Evolutionary conservation across 176 grass and related monocot genomes (phyloP).

Genomic region (Aegilops bicornis): DNA sequence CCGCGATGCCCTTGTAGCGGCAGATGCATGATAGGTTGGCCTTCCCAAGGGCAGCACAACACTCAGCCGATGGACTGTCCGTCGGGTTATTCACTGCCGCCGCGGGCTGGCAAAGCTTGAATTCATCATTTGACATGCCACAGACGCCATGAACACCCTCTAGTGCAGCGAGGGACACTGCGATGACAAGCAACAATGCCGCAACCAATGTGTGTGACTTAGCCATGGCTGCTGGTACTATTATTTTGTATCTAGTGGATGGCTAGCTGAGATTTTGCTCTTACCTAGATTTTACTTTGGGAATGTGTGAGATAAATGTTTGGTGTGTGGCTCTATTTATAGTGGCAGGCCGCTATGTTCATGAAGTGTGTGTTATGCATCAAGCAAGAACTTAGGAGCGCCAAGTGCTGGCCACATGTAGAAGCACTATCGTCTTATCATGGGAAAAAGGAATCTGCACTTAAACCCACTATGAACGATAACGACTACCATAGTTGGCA

Average conservation of each 20-base stretch:
- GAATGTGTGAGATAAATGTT: background rate
- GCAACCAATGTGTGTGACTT: background rate
- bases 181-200: background rate
- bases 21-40: slow-evolving; percentile 63
- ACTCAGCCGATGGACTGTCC: slow-evolving; percentile 31
- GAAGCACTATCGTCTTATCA: background rate
- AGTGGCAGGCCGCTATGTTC: background rate
- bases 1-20: slow-evolving; percentile 44
- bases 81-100: slow-evolving; percentile 34
- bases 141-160: slow-evolving; percentile 36
- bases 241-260: background rate
- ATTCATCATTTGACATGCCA: slow-evolving; percentile 36
- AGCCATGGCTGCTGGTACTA: background rate
- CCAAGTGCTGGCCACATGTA: background rate
- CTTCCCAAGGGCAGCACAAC: slow-evolving; percentile 43
- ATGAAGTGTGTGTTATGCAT: background rate
- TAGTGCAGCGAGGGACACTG: background rate
- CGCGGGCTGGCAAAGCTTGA: slow-evolving; percentile 45
- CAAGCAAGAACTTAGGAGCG: background rate
- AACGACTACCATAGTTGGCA: background rate
- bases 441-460: background rate
- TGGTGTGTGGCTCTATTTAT: slow-evolving; percentile 29
- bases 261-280: background rate
- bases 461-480: background rate
- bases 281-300: background rate